Base-by-base conservation (phyloP, 768 basidiomycete genomes). In the Sistotremastrum suecicum region DNA sequence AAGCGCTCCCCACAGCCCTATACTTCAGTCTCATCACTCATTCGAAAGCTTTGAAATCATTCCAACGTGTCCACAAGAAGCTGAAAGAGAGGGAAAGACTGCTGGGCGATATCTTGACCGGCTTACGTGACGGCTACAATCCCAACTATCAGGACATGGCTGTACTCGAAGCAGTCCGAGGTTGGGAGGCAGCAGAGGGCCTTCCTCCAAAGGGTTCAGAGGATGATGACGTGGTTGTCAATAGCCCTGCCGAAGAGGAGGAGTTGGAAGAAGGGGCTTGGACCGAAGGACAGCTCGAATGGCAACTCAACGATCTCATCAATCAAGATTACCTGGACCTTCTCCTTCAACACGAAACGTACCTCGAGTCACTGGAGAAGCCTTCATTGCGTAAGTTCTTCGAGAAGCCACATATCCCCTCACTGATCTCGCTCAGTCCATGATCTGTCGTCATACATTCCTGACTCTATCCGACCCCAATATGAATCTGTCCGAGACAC, bases 131-230 rank as follows among this genome's bases (percentile, higher is more conserved):
- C 7, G 80, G 83, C 3, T 97, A 95, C 66, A 99, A 99, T 60
- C 94, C 94, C 10, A 99, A 99, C 61, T 97, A 97, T 63, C 92
- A 97, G 60, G 94, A 99, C 58, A 98, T 99, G 94, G 91, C 90
- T 2, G 94, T 98, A 41, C 75, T 95, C 31, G 92, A 94, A 53
- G 92, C 94, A 11, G 91, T 97, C 10, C 79, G 90, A 41, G 92
- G 91, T 9, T 98, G 87, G 80, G 86, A 90, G 58, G 78, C 72
- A 38, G 69, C 79, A 5, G 78, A 81, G 8, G 72, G 73, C 1
- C 62, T 84, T 12, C 79, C 79, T 2, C 82, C 82, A 47, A 80
- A 83, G 56, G 78, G 80, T 50, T 80, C 84, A 41, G 70, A 74
- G 5, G 72, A 67, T 30, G 77, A 78, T 54, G 72, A 54, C 11